Percentiles rank a stretch among this genome's conserved stretches.
Conservation (phyloP, 163 green algal species). For the Coccomyxa subellipsoidea region DNA sequence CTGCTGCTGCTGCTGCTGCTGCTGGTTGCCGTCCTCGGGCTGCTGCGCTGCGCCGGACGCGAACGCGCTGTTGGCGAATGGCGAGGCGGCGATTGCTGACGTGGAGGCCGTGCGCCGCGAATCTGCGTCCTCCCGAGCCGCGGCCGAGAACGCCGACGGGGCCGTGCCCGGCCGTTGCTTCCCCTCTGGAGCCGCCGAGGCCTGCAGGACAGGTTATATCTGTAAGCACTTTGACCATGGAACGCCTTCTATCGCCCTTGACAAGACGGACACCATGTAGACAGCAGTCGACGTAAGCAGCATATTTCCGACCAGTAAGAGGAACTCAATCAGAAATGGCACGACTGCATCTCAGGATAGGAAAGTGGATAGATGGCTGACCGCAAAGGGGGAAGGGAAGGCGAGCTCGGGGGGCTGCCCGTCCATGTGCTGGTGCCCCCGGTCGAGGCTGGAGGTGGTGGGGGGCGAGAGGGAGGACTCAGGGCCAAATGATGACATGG, state of each 20-base stretch:
- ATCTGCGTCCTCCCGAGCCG: neutral
- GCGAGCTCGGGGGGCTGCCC: neutral
- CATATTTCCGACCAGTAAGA: too few relatives aligned
- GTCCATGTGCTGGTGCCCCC: neutral
- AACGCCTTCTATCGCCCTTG: too few relatives aligned
- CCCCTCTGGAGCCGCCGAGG: neutral
- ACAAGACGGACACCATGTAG: too few relatives aligned
- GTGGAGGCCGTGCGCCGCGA: neutral
- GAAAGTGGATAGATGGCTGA: neutral
- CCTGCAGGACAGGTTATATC: neutral
- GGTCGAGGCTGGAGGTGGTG: neutral
- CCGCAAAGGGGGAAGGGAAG: conserved; percentile 1
- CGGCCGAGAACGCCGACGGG: neutral
- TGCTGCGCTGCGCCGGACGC: too few relatives aligned
- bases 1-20: neutral
- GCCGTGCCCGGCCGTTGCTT: neutral
- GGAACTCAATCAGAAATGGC: neutral
- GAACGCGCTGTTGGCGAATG: neutral
- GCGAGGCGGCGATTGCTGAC: neutral
- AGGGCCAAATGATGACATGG: neutral
- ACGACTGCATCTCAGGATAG: neutral
- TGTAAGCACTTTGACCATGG: too few relatives aligned
- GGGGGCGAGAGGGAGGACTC: neutral
- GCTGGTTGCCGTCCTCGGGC: too few relatives aligned
- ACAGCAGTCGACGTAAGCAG: too few relatives aligned